A percentile compares a stretch with the other conserved stretches of the same genome.
phyloP scores from a whole-genome alignment of 2,329 filamentous ascomycete species.

The Curvularia sp. region DNA sequence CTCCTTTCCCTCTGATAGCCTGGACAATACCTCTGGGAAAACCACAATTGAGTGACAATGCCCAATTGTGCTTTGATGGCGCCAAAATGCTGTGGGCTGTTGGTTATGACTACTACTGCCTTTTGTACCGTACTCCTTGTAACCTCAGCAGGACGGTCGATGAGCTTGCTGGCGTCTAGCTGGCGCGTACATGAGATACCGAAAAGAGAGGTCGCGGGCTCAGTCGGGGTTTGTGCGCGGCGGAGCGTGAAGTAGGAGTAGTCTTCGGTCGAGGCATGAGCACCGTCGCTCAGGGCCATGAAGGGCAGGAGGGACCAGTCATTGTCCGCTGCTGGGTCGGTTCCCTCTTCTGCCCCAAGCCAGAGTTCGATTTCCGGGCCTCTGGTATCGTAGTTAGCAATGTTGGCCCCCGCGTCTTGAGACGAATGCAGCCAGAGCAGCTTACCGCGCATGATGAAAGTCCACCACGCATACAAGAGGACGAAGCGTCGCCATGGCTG shows the following conservation, averaged over 20 bases:
- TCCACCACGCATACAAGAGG: slow-evolving; percentile 59
- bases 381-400: slow-evolving; percentile 47
- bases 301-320: slow-evolving; percentile 93
- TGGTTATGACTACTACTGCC: slow-evolving; percentile 92
- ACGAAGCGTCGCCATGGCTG: slow-evolving; percentile 50
- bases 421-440: slow-evolving; percentile 5
- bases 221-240: slow-evolving; percentile 55
- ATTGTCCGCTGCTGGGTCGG: slow-evolving; percentile 80
- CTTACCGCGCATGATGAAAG: slow-evolving; percentile 60
- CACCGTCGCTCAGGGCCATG: slow-evolving; percentile 95
- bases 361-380: slow-evolving; percentile 94
- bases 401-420: neutral
- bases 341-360: slow-evolving; percentile 77
- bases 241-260: slow-evolving; percentile 98
- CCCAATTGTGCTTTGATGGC: slow-evolving; percentile 88
- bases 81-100: slow-evolving; percentile 88
- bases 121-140: slow-evolving; percentile 98
- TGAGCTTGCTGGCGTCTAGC: slow-evolving; percentile 78
- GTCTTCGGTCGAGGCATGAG: slow-evolving; percentile 90
- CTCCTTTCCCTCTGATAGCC: neutral
- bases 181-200: slow-evolving; percentile 95
- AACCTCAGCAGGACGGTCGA: slow-evolving; percentile 83
- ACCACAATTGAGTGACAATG: slow-evolving; percentile 94
- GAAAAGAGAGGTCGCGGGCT: slow-evolving; percentile 81
- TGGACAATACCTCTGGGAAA: slow-evolving; percentile 74